Percentiles rank a stretch among this genome's conserved stretches.
Conservation (phyloP, 768 basidiomycete genomes). For the Leccinum boreale region DNA sequence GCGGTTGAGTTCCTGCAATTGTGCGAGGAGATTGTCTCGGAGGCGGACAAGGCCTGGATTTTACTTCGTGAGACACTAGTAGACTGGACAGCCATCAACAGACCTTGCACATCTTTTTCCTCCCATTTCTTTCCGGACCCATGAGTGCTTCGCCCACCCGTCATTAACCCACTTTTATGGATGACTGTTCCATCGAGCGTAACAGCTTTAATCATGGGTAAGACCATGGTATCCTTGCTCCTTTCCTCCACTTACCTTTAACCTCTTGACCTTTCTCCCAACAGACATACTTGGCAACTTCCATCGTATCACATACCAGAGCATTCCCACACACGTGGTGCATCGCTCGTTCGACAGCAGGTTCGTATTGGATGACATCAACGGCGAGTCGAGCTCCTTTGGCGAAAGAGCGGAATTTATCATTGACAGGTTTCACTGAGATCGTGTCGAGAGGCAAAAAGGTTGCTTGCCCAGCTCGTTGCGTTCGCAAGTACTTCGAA, state of each 20-base stretch:
- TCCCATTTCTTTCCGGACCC: slow-evolving; percentile 86
- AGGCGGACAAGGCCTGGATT: slow-evolving; percentile 49
- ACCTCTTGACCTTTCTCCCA: slow-evolving; percentile 96
- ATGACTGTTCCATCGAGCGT: slow-evolving; percentile 96
- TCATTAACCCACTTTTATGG: slow-evolving; percentile 96
- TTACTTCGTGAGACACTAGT: slow-evolving; percentile 19
- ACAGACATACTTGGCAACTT: slow-evolving; percentile 83
- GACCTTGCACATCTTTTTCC: slow-evolving; percentile 89
- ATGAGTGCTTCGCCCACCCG: slow-evolving; percentile 84
- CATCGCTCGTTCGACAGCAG: slow-evolving; percentile 88
- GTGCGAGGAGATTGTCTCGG: slow-evolving; percentile 66
- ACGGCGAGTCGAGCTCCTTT: slow-evolving; percentile 85
- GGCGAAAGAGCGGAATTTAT: slow-evolving; percentile 90
- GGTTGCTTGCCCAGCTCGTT: slow-evolving; percentile 93
- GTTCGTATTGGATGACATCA: slow-evolving; percentile 80
- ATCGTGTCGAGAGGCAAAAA: slow-evolving; percentile 99
- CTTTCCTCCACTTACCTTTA: slow-evolving; percentile 78
- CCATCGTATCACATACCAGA: slow-evolving; percentile 93
- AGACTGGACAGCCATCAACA: slow-evolving; percentile 9
- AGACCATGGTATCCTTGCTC: not conserved
- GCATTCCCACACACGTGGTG: slow-evolving; percentile 96
- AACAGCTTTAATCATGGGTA: slow-evolving; percentile 57
- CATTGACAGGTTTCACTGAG: slow-evolving; percentile 88
- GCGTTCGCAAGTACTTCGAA: slow-evolving; percentile 87
- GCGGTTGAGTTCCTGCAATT: slow-evolving; percentile 81